Conservation (phyloP, 1,284 basidiomycete species). For the Cryptococcus sp. region DNA sequence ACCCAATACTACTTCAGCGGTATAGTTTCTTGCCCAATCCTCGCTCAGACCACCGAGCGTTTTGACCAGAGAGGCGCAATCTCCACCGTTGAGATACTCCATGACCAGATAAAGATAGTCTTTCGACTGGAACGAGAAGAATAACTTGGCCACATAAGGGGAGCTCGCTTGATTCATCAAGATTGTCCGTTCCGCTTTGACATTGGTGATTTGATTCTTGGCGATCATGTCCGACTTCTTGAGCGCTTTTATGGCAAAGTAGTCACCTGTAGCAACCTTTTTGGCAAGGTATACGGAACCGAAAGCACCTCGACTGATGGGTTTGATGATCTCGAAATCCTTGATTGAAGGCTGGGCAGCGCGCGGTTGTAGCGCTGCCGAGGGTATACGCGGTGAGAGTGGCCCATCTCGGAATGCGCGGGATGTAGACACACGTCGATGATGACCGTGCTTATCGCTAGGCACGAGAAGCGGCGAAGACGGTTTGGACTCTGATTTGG, state of each 20-base stretch:
- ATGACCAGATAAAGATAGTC: constrained; percentile 96
- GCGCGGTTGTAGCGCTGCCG: constrained; percentile 72
- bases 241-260: constrained; percentile 98
- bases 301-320: constrained; percentile 98
- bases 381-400: constrained; percentile 84
- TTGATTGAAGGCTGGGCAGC: constrained; percentile 90
- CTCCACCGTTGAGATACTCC: constrained; percentile 97
- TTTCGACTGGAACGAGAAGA: constrained; percentile 98
- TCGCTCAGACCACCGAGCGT: constrained; percentile 89
- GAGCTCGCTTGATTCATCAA: constrained; percentile 99
- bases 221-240: constrained; percentile 99
- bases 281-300: constrained; percentile 97
- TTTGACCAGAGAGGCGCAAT: constrained; percentile 96
- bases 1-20: constrained; percentile 93
- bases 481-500: constrained; percentile 9
- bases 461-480: constrained; percentile 31
- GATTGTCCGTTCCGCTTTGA: constrained; percentile 99
- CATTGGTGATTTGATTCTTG: constrained; percentile 99
- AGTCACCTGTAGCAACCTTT: constrained; percentile 97
- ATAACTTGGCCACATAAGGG: constrained; percentile 97
- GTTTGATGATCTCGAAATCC: constrained; percentile 99
- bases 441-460: constrained; percentile 22
- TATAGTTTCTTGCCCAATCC: constrained; percentile 95
- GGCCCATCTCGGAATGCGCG: constrained; percentile 56
- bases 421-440: constrained; percentile 28